Base-by-base conservation (phyloP, 2,329 filamentous ascomycete genomes). In the Fusarium citri region DNA sequence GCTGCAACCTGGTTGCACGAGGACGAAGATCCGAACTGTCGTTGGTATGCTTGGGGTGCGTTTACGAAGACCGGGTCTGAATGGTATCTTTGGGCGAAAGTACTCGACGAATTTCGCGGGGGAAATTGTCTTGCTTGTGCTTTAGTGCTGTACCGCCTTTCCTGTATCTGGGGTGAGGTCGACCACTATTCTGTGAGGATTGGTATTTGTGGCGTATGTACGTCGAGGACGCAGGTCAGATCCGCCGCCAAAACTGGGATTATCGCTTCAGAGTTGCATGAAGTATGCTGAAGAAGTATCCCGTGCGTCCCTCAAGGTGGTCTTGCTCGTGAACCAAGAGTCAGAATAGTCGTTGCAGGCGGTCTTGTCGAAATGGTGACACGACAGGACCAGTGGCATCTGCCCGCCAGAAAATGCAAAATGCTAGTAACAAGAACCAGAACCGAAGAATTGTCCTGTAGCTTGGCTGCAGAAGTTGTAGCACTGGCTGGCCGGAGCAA, bases 251-350 rank as follows among this genome's bases (percentile, higher is more conserved):
- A 55, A 62, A 71, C 68, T 55, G 58, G 68, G 68, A 65, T 62
- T 60, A 25, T 60, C 42, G 53, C 59, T 62, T 59, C 58, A 65
- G 55, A 62, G 66, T 30, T 64, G 70, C 72, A 72, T 72, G 56
- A 60, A 65, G 51, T 73, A 71, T 74, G 61, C 68, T 66, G 16
- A 49, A 68, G 59, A 61, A 42, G 67, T 72, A 70, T 63, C 69
- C 68, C 63, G 60, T 72, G 68, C 56, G 66, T 55, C 58, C 58
- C 56, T 69, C 59, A 55, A 70, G 59, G 70, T 66, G 66, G 63
- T 65, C 58, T 57, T 60, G 68, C 43, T 59, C 59, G 47, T 67
- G 64, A 63, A 64, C 22, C 46, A 62, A 48, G 47, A 70, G 49
- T 61, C 48, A 61, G 56, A 60, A 60, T 26, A 61, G 49, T 43